A percentile compares a stretch with the other conserved stretches of the same genome.
Evolutionary conservation across 2,329 filamentous ascomycete species (phyloP).

Genomic region (Dactylonectria macrodidyma): DNA sequence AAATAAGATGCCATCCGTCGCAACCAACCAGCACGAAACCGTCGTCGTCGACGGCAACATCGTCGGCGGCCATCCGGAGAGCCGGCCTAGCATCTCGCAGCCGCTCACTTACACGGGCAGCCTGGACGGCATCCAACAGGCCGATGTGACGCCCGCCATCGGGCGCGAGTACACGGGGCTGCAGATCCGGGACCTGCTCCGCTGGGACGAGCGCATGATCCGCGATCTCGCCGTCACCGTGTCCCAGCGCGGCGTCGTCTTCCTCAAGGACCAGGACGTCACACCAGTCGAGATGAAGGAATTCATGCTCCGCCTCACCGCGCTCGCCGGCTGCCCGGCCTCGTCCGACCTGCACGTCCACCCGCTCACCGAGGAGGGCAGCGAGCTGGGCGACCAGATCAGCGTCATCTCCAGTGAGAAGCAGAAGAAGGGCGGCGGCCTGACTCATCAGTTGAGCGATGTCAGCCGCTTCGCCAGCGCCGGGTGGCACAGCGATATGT

Average conservation of each 20-base stretch:
- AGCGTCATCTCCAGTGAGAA: constrained; percentile 70
- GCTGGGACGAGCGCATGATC: constrained; percentile 62
- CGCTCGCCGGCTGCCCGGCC: constrained; percentile 55
- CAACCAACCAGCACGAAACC: constrained; percentile 30
- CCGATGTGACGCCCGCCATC: constrained; percentile 64
- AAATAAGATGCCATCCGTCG: constrained; percentile 55
- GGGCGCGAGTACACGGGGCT: constrained; percentile 63
- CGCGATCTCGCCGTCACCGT: constrained; percentile 68
- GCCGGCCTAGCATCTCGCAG: constrained; percentile 48
- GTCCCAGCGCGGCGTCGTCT: constrained; percentile 57
- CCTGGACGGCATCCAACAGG: constrained; percentile 56
- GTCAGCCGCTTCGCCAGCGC: constrained; percentile 62
- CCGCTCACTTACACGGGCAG: constrained; percentile 59
- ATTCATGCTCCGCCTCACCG: constrained; percentile 54
- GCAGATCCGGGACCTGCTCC: constrained; percentile 53
- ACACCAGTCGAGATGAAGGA: constrained; percentile 56
- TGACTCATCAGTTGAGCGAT: constrained; percentile 66
- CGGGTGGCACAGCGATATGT: constrained; percentile 68
- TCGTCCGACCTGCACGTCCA: constrained; percentile 69
- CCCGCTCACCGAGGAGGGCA: constrained; percentile 66
- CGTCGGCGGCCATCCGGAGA: constrained; percentile 50
- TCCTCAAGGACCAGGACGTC: constrained; percentile 55
- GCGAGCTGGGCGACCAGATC: constrained; percentile 69
- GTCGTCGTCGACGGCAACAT: constrained; percentile 38
- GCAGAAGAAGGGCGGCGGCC: constrained; percentile 67